Percentiles rank a stretch among this genome's conserved stretches.
Conservation (phyloP, 1,284 basidiomycete species). For the Athelia psychrophila region DNA sequence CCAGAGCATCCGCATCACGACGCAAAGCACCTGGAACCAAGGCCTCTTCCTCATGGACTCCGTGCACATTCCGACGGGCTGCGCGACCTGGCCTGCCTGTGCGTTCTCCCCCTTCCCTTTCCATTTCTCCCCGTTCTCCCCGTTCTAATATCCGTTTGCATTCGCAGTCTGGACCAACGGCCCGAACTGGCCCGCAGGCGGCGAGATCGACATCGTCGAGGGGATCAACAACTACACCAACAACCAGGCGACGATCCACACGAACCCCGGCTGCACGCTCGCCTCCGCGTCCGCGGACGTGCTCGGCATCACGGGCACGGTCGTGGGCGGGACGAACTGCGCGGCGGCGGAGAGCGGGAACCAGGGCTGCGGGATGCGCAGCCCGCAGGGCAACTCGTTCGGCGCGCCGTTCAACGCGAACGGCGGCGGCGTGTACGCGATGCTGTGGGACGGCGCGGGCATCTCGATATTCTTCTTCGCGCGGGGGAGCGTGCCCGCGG, state of each 20-base stretch:
- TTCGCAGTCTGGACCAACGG: constrained; percentile 23
- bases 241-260: constrained; percentile 82
- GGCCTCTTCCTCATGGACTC: constrained; percentile 81
- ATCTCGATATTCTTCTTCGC: constrained; percentile 84
- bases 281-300: constrained; percentile 44
- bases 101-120: background rate
- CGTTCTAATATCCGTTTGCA: background rate
- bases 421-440: constrained; percentile 81
- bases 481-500: constrained; percentile 66
- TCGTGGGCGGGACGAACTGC: constrained; percentile 70
- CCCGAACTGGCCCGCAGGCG: constrained; percentile 67
- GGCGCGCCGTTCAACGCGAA: constrained; percentile 67
- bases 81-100: constrained; percentile 40
- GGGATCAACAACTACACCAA: constrained; percentile 75
- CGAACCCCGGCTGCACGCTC: constrained; percentile 67
- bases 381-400: constrained; percentile 49
- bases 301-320: constrained; percentile 54
- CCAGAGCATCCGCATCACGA: constrained; percentile 75
- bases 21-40: constrained; percentile 57
- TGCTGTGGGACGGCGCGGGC: constrained; percentile 73
- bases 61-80: constrained; percentile 87
- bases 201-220: constrained; percentile 83
- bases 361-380: constrained; percentile 67
- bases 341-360: constrained; percentile 65
- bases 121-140: background rate